These are phyloP conservation scores for Geopyxis carbonaria DNA, from an alignment of 495 filamentous ascomycete species.

Conservation along the genomic window DNA sequence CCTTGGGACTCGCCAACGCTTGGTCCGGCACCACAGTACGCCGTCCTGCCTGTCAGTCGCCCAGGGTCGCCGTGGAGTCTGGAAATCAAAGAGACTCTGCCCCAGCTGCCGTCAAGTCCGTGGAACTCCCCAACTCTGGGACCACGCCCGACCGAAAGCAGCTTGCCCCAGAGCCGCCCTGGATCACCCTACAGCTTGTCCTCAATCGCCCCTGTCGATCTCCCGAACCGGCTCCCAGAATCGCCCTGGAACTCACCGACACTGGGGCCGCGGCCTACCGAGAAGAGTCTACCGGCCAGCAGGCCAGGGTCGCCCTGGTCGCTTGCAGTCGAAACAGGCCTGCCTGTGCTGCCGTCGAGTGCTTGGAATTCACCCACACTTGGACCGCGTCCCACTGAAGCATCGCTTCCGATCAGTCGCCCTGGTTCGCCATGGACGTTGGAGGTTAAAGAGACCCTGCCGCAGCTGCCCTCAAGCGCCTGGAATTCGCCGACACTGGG, in stretches of 20 bases:
- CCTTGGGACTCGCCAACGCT: conserved; percentile 7
- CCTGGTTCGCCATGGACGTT: conserved; percentile 9
- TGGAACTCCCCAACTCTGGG: conserved; percentile 3
- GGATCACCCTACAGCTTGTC: neutral
- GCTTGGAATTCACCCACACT: conserved; percentile 3
- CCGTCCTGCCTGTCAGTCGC: neutral
- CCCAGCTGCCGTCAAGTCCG: conserved; percentile 1
- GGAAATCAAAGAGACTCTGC: conserved; percentile 1
- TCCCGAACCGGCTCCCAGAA: conserved; percentile 5
- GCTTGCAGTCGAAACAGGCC: neutral
- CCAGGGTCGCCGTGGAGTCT: neutral
- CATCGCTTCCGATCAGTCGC: conserved; percentile 3
- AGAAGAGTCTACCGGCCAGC: conserved; percentile 4
- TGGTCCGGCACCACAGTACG: conserved; percentile 3
- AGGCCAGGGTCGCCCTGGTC: conserved; percentile 8
- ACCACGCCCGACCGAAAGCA: neutral
- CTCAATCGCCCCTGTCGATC: neutral
- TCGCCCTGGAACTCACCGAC: conserved; percentile 3
- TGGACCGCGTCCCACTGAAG: neutral
- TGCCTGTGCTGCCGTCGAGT: conserved; percentile 6
- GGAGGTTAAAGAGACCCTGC: neutral
- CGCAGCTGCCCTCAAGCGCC: conserved; percentile 3
- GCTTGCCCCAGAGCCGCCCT: neutral
- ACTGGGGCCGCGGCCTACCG: neutral
- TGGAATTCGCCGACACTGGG: conserved; percentile 7